phyloP scores from a whole-genome alignment of 129 eudicot species.

The Pseudognaphalium luteoalbum region DNA sequence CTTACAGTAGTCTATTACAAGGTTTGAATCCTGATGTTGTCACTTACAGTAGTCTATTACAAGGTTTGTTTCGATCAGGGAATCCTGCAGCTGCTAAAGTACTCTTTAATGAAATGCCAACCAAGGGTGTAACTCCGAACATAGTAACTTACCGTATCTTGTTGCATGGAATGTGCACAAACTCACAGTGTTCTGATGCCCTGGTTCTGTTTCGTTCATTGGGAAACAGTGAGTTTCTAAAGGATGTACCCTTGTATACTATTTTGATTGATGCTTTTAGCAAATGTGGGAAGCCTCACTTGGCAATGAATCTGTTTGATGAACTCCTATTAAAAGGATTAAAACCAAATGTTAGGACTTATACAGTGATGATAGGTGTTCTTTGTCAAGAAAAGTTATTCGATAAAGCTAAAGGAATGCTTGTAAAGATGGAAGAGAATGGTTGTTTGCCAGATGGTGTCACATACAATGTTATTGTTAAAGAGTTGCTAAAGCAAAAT shows the following conservation, averaged over 20 bases:
- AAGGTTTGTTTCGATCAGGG: background rate
- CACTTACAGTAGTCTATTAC: background rate
- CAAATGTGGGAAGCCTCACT: slow-evolving; percentile 18
- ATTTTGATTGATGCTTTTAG: slow-evolving; percentile 28
- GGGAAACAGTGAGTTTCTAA: slow-evolving; percentile 9
- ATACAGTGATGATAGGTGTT: slow-evolving; percentile 27
- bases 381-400: slow-evolving; percentile 20
- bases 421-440: slow-evolving; percentile 22
- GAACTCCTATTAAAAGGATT: slow-evolving; percentile 12
- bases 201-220: slow-evolving; percentile 19
- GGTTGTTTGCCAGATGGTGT: slow-evolving; percentile 26
- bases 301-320: too few relatives aligned
- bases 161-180: slow-evolving; percentile 2
- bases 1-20: slow-evolving; percentile 5
- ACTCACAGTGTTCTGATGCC: slow-evolving; percentile 4
- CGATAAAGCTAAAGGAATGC: slow-evolving; percentile 23
- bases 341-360: slow-evolving; percentile 22
- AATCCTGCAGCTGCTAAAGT: background rate
- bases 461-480: slow-evolving; percentile 24
- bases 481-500: slow-evolving; percentile 21
- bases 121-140: too few relatives aligned
- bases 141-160: too few relatives aligned
- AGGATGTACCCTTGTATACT: slow-evolving; percentile 13
- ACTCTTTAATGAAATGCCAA: too few relatives aligned
- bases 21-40: background rate